These are phyloP conservation scores for Globisporangium viniferum DNA, from an alignment of 352 stramenopile genomes.

Conservation along the genomic window DNA sequence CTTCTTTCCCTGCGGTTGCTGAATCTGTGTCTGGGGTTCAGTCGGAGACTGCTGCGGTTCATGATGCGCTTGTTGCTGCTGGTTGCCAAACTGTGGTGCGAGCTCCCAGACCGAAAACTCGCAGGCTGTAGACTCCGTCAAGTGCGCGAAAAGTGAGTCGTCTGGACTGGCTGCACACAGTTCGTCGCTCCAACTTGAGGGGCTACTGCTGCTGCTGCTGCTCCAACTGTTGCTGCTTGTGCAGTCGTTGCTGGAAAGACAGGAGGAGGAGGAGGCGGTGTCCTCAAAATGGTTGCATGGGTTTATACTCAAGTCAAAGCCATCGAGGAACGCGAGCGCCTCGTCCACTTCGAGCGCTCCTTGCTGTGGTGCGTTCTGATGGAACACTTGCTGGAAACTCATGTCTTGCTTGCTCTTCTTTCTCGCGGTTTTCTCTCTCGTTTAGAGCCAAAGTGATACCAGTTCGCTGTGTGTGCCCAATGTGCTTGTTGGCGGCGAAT, in stretches of 20 bases:
- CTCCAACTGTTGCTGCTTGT: neutral
- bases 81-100: neutral
- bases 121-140: neutral
- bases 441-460: neutral
- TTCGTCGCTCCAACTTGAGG: neutral
- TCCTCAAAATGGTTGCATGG: neutral
- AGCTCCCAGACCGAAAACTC: neutral
- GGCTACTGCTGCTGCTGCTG: neutral
- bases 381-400: neutral
- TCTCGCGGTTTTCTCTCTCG: neutral
- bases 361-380: neutral
- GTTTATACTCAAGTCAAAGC: neutral
- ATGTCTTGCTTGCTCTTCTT: neutral
- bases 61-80: neutral
- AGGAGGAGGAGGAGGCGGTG: neutral
- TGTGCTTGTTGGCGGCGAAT: neutral
- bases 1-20: neutral
- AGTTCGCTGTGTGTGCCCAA: neutral
- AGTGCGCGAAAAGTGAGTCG: neutral
- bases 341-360: neutral
- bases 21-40: neutral
- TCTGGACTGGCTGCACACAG: neutral
- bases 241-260: neutral
- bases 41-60: neutral
- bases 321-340: conserved; percentile 5